A percentile compares a stretch with the other conserved stretches of the same genome.
These are phyloP conservation scores for Sporisorium sorghi DNA, from an alignment of 1,284 basidiomycete genomes.

Conservation along the genomic window DNA sequence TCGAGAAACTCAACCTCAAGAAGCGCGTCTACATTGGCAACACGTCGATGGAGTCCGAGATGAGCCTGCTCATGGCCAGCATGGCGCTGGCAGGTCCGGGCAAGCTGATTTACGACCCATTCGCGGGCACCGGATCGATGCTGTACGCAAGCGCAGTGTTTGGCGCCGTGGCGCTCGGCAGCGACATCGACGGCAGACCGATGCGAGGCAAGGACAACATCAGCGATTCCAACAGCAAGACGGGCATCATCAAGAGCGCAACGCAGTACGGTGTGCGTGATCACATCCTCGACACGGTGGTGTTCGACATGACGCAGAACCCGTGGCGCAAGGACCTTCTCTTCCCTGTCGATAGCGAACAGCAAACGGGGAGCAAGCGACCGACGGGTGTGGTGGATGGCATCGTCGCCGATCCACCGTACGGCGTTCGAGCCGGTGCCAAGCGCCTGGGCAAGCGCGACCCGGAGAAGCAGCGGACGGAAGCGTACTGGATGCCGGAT, in stretches of 20 bases:
- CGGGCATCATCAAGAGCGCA: constrained; percentile 80
- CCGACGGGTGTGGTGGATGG: constrained; percentile 83
- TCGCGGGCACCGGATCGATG: constrained; percentile 96
- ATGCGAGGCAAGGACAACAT: constrained; percentile 87
- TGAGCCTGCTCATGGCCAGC: constrained; percentile 93
- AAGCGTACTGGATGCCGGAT: constrained; percentile 66
- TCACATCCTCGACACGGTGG: constrained; percentile 84
- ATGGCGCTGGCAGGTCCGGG: constrained; percentile 89
- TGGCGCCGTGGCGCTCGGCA: constrained; percentile 87
- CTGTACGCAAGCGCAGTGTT: constrained; percentile 81
- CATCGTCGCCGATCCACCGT: constrained; percentile 75
- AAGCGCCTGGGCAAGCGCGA: constrained; percentile 84
- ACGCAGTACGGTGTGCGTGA: constrained; percentile 83
- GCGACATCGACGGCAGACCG: constrained; percentile 96
- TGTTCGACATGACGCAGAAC: constrained; percentile 88
- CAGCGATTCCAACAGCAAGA: constrained; percentile 46
- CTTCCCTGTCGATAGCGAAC: constrained; percentile 17
- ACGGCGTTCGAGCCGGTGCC: constrained; percentile 95
- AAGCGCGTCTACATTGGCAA: constrained; percentile 89
- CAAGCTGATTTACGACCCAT: constrained; percentile 94
- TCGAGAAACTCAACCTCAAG: constrained; percentile 78
- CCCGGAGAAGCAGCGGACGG: constrained; percentile 66
- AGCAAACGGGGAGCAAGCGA: constrained; percentile 8
- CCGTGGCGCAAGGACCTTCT: constrained; percentile 77
- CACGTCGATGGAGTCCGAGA: constrained; percentile 97